Base-by-base conservation (phyloP, 179 eudicot species). In the Sideroxylon spinosum region DNA sequence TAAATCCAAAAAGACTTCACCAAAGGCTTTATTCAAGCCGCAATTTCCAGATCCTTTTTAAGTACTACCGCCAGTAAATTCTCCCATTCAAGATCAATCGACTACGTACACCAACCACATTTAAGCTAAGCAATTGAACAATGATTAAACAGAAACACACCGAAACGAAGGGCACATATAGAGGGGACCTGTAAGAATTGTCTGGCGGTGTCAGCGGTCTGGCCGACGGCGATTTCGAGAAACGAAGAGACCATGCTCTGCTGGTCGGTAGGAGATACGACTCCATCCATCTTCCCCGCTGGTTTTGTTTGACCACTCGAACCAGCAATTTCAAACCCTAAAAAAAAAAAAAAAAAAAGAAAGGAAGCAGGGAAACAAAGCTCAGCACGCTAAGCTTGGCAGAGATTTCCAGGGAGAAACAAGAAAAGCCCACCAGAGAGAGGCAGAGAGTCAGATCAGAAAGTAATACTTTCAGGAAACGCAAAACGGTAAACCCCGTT, bases 181-280 rank as follows among this genome's bases (percentile, higher is more conserved):
- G 2, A 22, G 22, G 26, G 14, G 49, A 90, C 98, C 96, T 93
- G 90, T 50, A 95, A 85, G 82, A 95, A 95, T 81, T 89, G 98
- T 57, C 83, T 91, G 79, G 98, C 98, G 29, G 97, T 95, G 10
- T 88, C 92, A n/a, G 88, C 80, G 26, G 94, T 88, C 84, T 95
- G 94, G 56, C 97, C 98, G 5, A 88, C 98, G 61, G 97, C 97
- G 79, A 95, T 90, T 83, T 95, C 98, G 48, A 95, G 91, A 80
- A 95, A 95, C 6, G 93, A 85, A 37, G 97, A 86, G 64, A 94
- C 92, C 87, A 93, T 29, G 26, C 0, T 56, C 69, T 93, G 91
- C 84, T 90, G 81, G 19, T 91, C 94, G 56, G 83, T 20, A n/a
- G 90, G 59, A 32, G 91, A 87, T 32, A 80, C 79, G 52, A 64